Evolutionary conservation across 495 filamentous ascomycete species (phyloP).

Genomic region (Aspergillus olivimuriae): DNA sequence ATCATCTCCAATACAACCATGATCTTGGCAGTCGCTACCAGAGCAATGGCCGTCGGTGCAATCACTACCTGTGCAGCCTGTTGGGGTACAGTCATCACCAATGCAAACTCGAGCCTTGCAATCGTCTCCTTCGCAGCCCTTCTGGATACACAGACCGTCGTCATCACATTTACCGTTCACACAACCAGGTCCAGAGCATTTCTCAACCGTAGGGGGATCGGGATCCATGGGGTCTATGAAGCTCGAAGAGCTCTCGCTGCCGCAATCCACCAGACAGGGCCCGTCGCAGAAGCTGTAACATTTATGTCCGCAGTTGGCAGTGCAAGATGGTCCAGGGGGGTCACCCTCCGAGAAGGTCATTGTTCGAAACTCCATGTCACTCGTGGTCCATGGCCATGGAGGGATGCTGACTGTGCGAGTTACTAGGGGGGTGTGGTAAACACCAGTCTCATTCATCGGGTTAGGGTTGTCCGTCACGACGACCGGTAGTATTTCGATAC

Average conservation of each 20-base stretch:
- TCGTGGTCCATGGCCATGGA: conserved; percentile 6
- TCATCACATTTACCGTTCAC: conserved; percentile 2
- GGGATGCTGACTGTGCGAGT: not conserved
- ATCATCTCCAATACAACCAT: conserved; percentile 1
- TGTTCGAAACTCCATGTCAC: not conserved
- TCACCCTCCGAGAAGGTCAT: conserved; percentile 4
- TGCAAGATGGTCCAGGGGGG: conserved; percentile 6
- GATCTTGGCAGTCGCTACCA: not conserved
- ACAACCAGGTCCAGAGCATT: conserved; percentile 4
- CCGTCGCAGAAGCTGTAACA: conserved; percentile 5
- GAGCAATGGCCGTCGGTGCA: conserved; percentile 3
- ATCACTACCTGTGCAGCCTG: not conserved
- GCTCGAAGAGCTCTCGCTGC: not conserved
- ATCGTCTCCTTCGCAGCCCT: conserved; percentile 4
- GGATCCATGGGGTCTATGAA: conserved; percentile 3
- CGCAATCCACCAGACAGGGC: conserved; percentile 2
- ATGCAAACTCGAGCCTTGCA: conserved; percentile 4
- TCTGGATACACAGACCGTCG: not conserved
- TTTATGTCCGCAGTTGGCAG: conserved; percentile 4
- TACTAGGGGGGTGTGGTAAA: not conserved
- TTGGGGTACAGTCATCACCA: not conserved
- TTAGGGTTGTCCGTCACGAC: conserved; percentile 2
- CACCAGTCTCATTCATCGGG: not conserved
- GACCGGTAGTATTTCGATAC: not conserved
- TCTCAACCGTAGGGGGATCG: not conserved